phyloP scores from a whole-genome alignment of 768 basidiomycete species.

The Naganishia onofrii region DNA sequence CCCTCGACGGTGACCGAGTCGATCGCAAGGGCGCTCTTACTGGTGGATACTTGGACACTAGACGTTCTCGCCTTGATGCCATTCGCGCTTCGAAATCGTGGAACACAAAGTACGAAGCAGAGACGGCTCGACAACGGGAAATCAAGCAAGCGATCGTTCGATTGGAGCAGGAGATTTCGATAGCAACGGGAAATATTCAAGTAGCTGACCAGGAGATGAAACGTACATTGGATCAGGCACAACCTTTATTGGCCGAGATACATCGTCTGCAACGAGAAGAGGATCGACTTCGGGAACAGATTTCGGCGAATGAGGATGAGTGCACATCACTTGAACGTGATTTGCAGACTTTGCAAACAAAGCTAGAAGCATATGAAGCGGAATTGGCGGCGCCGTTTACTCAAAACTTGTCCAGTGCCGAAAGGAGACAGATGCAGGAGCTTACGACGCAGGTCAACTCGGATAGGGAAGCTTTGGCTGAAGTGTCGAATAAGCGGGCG shows the following conservation, averaged over 20 bases:
- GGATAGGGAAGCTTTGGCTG: conserved; percentile 67
- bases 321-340: conserved; percentile 72
- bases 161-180: conserved; percentile 84
- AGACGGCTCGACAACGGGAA: conserved; percentile 65
- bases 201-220: conserved; percentile 68
- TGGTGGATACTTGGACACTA: conserved; percentile 91
- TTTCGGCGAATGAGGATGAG: conserved; percentile 65
- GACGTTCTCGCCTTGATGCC: conserved; percentile 82
- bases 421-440: conserved; percentile 64
- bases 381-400: conserved; percentile 76
- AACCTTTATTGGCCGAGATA: conserved; percentile 65
- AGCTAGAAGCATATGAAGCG: conserved; percentile 63
- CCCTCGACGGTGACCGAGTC: conserved; percentile 94
- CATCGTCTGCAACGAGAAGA: conserved; percentile 64
- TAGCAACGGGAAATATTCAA: conserved; percentile 68
- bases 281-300: conserved; percentile 65
- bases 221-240: conserved; percentile 67
- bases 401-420: conserved; percentile 69
- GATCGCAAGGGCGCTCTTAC: conserved; percentile 94
- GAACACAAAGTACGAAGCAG: conserved; percentile 68
- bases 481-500: conserved; percentile 65
- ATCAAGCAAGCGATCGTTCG: conserved; percentile 68
- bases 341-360: conserved; percentile 62
- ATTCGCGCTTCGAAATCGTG: conserved; percentile 74
- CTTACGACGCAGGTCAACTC: conserved; percentile 75